These are phyloP conservation scores for Neurospora discreta DNA, from an alignment of 495 filamentous ascomycete genomes.

Conservation along the genomic window DNA sequence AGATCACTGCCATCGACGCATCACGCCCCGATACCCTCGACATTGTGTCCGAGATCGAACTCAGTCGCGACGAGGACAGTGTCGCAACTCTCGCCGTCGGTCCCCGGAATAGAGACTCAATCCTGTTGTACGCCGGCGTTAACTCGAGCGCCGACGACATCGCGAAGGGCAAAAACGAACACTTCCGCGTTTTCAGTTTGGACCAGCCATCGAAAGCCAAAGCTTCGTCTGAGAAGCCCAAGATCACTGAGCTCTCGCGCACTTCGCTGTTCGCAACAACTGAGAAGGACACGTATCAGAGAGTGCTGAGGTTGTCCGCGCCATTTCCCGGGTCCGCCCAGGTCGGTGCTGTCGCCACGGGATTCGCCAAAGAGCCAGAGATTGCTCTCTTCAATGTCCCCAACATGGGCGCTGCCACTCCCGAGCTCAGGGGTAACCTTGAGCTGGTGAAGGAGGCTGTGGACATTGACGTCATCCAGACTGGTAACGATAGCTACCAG, in stretches of 20 bases:
- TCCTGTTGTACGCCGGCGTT: slow-evolving; percentile 67
- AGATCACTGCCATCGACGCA: slow-evolving; percentile 69
- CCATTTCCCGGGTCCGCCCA: slow-evolving; percentile 42
- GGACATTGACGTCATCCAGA: slow-evolving; percentile 67
- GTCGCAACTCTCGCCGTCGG: slow-evolving; percentile 71
- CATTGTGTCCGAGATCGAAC: slow-evolving; percentile 60
- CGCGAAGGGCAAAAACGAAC: slow-evolving; percentile 69
- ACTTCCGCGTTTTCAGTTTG: slow-evolving; percentile 72
- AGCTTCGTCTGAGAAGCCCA: slow-evolving; percentile 22
- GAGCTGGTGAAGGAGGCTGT: slow-evolving; percentile 61
- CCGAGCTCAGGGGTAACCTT: slow-evolving; percentile 57
- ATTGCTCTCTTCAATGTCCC: slow-evolving; percentile 71
- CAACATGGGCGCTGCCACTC: slow-evolving; percentile 36
- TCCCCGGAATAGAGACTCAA: slow-evolving; percentile 40
- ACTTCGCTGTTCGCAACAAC: slow-evolving; percentile 53
- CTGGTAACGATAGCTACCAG: slow-evolving; percentile 47
- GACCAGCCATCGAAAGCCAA: slow-evolving; percentile 35
- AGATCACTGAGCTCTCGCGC: slow-evolving; percentile 45
- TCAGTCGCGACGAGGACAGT: slow-evolving; percentile 83
- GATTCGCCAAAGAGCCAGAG: slow-evolving; percentile 57
- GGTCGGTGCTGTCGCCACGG: slow-evolving; percentile 64
- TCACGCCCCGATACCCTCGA: slow-evolving; percentile 47
- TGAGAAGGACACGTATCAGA: slow-evolving; percentile 52
- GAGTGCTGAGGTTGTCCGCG: slow-evolving; percentile 60
- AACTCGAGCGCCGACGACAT: slow-evolving; percentile 68